Evolutionary conservation across 2,329 filamentous ascomycete species (phyloP), one percentile per base, ranked within the genome.

Genomic region (Sporothrix curviconia): DNA sequence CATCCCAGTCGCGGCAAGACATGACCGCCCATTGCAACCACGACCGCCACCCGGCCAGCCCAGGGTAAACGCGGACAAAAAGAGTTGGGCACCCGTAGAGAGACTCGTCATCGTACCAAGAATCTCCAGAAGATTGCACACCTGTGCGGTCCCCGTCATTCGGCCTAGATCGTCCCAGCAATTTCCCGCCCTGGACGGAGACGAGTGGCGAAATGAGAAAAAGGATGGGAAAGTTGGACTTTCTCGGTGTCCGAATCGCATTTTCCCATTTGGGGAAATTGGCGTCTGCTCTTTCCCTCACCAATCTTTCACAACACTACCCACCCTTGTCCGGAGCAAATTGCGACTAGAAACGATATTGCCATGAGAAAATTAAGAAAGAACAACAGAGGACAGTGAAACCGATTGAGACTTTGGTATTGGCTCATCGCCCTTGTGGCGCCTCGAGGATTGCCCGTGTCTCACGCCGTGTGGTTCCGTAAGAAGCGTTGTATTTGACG

Each of bases 211-310:
- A 40, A 34, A 34, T 32, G 44, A 22, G 34, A n/a, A 22, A 32
- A 19, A 17, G 22, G 9, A n/a, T 25, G 8, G 22, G 32, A 37
- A 55, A 32, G 55, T 59, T 54, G 42, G 36, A n/a, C n/a, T 51
- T 56, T 57, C 50, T 56, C 46, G 40, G 34, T 42, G 50, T 54
- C 56, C 49, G 47, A 32, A 62, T 58, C 56, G 60, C 40, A 62
- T 59, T 62, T 62, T 32, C 32, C 60, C 60, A 12, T 32, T 55
- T 59, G 56, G 53, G 56, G 57, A 52, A 52, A 55, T 32, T 56
- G 46, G 46, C 52, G 46, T 40, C 47, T 44, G 34, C 50, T 37
- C 39, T 34, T 58, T 36, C 50, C 50, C 50, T 54, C 51, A 30
- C 42, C 54, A 42, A 42, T 46, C 32, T 44, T 34, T 6, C 14